Base-by-base conservation (phyloP, 768 basidiomycete species). In the Pulveroboletus sp. region DNA sequence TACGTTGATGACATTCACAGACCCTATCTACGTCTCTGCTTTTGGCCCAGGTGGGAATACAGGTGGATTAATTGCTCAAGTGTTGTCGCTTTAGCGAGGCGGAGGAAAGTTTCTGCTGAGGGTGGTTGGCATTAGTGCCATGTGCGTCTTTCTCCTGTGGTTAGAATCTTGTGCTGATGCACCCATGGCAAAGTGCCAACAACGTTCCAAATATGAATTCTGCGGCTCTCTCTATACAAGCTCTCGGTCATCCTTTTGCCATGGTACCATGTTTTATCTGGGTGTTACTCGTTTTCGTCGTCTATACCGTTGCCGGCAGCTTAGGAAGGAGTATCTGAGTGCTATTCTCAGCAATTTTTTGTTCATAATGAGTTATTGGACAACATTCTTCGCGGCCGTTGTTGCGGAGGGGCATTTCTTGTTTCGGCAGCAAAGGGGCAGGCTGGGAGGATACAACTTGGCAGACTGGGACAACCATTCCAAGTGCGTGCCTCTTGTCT, bases 381-480 rank as follows among this genome's bases (percentile, higher is more conserved):
- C 63, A 1, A 70, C 73, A 0, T 74, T 78, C 56, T 76, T 77
- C 49, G 61, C 76, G 33, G 65, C 78, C 33, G 71, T 78, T 41
- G 63, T 76, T 5, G 59, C 63, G 0, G 75, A 76, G 36, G 76
- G 78, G 54, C 76, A 77, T 49, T 73, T 69, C 53, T 57, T 77
- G 15, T 77, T 76, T 55, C 62, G 79, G 46, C 55, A 71, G 5
- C 61, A 57, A 40, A 60, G 66, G 1, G 73, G 76, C 8, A 56
- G 60, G 5, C 58, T 78, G 6, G 75, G 73, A 2, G 79, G 79
- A n/a, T 81, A 80, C 51, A 73, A 79, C 52, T 49, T 79, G 43
- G 66, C 68, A 28, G 37, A 72, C 46, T 80, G 75, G 69, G 79
- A 80, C 51, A 58, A 54, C 1, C 71, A 71, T 6, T 62, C 62